Evolutionary conservation across 2,329 filamentous ascomycete genomes (phyloP).

Genomic region (Fusarium musae): DNA sequence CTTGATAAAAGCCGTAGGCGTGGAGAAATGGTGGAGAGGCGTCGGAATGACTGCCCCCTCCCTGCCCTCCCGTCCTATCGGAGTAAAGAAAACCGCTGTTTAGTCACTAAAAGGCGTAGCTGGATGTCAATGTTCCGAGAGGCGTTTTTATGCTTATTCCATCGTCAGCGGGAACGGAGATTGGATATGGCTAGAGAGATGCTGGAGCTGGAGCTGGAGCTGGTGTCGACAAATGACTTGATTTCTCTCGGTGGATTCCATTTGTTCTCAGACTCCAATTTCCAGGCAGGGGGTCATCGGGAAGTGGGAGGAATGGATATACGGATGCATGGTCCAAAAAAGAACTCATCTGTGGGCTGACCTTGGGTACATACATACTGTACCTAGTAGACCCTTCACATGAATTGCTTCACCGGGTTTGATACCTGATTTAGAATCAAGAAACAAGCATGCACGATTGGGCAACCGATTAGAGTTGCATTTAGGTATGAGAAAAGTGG

Average conservation of each 20-base stretch:
- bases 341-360: background rate
- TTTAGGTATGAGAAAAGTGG: constrained; percentile 20
- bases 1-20: constrained; percentile 8
- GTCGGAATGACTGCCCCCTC: background rate
- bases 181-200: background rate
- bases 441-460: background rate
- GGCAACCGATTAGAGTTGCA: constrained; percentile 14
- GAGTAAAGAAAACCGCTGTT: constrained; percentile 4
- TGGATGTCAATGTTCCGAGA: constrained; percentile 8
- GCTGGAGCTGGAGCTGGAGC: background rate
- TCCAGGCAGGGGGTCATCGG: background rate
- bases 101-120: background rate
- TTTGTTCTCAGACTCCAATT: background rate
- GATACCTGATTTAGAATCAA: background rate
- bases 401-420: background rate
- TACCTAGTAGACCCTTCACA: background rate
- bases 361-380: background rate
- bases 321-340: background rate
- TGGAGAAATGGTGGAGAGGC: constrained; percentile 14
- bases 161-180: constrained; percentile 5
- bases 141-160: constrained; percentile 36
- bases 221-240: background rate
- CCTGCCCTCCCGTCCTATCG: constrained; percentile 12
- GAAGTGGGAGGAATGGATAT: background rate
- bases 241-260: background rate